These are phyloP conservation scores for Mortierella sp. DNA, from an alignment of 371 early-diverging fungal species.

Conservation along the genomic window DNA sequence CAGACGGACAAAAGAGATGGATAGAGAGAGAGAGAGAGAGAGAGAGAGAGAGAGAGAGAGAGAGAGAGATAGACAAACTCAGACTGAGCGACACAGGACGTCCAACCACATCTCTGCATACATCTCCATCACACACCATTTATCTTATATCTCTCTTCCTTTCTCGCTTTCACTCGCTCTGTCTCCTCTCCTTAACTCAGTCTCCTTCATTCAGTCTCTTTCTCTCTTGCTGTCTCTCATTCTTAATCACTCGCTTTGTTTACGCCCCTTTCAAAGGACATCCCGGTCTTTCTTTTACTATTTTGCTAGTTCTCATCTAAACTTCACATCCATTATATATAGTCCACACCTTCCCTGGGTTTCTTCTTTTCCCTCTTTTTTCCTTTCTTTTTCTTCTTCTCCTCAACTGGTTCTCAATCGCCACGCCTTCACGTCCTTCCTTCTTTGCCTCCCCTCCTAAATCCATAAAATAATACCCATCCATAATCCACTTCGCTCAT, in stretches of 20 bases:
- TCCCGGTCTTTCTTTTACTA: background rate
- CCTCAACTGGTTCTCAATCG: background rate
- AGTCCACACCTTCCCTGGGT: background rate
- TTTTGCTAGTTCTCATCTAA: background rate
- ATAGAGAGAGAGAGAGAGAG: background rate
- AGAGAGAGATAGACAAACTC: too few relatives aligned
- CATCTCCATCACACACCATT: conserved; percentile 1
- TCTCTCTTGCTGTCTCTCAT: background rate
- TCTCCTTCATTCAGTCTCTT: background rate
- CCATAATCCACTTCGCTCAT: background rate
- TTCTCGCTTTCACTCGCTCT: background rate
- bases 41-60: too few relatives aligned
- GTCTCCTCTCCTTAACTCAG: background rate
- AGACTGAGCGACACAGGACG: background rate
- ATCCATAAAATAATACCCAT: background rate
- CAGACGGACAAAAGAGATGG: background rate
- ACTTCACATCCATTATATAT: background rate
- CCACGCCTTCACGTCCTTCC: background rate
- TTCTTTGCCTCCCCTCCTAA: background rate
- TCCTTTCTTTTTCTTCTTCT: background rate
- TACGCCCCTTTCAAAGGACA: background rate
- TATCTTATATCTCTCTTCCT: background rate
- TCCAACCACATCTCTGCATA: conserved; percentile 11
- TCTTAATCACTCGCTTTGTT: background rate
- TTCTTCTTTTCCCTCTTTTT: background rate